Evolutionary conservation across 495 filamentous ascomycete species (phyloP).

Genomic region (Elaphomyces granulatus): DNA sequence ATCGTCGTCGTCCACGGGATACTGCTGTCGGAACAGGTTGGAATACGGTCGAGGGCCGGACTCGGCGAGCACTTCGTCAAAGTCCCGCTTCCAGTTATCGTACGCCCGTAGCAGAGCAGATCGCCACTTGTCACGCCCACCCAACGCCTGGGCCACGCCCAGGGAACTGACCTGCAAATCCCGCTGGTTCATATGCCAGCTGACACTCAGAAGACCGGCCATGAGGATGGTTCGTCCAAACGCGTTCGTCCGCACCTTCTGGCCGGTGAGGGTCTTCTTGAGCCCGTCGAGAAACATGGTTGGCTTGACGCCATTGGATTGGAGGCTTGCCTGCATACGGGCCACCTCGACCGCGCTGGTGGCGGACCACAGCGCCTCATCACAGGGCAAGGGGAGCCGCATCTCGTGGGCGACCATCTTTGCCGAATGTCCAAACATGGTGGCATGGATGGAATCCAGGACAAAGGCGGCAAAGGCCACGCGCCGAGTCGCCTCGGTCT

Average conservation of each 20-base stretch:
- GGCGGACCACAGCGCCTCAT: conserved; percentile 88
- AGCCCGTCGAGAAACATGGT: conserved; percentile 84
- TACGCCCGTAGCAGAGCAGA: conserved; percentile 76
- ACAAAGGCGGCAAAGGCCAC: conserved; percentile 93
- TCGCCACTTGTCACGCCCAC: conserved; percentile 87
- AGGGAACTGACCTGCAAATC: conserved; percentile 90
- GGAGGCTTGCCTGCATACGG: conserved; percentile 67
- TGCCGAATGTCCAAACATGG: conserved; percentile 95
- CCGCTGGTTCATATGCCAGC: conserved; percentile 96
- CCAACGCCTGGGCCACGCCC: conserved; percentile 62
- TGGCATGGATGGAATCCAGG: conserved; percentile 89
- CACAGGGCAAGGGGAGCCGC: conserved; percentile 80
- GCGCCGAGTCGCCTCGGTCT: conserved; percentile 77
- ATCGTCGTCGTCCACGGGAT: conserved; percentile 44
- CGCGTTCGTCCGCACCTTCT: conserved; percentile 80
- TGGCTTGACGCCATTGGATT: conserved; percentile 71
- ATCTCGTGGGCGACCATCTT: conserved; percentile 98
- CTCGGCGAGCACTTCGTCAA: conserved; percentile 65
- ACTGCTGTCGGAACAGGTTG: conserved; percentile 28
- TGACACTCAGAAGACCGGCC: conserved; percentile 84
- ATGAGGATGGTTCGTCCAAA: conserved; percentile 95
- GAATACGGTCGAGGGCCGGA: conserved; percentile 24
- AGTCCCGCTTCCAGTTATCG: conserved; percentile 89
- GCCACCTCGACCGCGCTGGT: conserved; percentile 80
- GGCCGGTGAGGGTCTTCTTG: conserved; percentile 75